phyloP scores from a whole-genome alignment of 306 rosid genomes.

The Cicer pinnatifidum region DNA sequence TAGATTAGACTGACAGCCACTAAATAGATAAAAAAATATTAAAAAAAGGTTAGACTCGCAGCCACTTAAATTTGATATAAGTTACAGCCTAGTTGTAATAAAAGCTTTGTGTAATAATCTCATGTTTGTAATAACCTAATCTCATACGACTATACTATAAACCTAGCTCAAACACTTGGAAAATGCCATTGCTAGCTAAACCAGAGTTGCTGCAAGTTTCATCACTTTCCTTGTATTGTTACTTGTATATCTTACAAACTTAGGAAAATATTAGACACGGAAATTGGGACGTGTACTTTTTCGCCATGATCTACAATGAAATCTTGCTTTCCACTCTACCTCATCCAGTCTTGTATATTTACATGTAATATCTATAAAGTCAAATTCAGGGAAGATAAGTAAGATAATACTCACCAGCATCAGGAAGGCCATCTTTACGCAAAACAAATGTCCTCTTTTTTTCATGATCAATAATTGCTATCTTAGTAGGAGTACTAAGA shows the following conservation, averaged over 20 bases:
- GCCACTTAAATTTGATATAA: slow-evolving; percentile 9
- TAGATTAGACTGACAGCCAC: not conserved
- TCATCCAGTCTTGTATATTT: not conserved
- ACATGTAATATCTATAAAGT: not conserved
- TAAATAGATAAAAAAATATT: slow-evolving; percentile 3
- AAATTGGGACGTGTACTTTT: slow-evolving; percentile 17
- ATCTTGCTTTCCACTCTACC: not conserved
- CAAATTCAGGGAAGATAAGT: slow-evolving; percentile 30
- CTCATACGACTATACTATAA: not conserved
- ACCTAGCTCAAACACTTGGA: slow-evolving; percentile 20
- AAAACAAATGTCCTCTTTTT: slow-evolving; percentile 92
- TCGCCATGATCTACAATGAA: not conserved
- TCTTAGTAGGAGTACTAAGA: slow-evolving; percentile 93
- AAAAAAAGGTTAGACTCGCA: not conserved
- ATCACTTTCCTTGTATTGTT: not conserved
- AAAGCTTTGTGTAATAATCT: slow-evolving; percentile 7
- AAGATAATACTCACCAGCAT: slow-evolving; percentile 79
- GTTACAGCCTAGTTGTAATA: slow-evolving; percentile 30
- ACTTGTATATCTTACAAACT: slow-evolving; percentile 15
- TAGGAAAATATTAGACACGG: slow-evolving; percentile 11
- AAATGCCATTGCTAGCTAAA: slow-evolving; percentile 33
- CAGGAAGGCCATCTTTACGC: slow-evolving; percentile 98
- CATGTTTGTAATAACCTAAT: not conserved
- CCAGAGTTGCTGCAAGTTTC: slow-evolving; percentile 26
- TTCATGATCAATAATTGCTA: slow-evolving; percentile 95